Conservation (phyloP, 371 early-diverging fungal genomes). For the Choanephora cucurbitarum region DNA sequence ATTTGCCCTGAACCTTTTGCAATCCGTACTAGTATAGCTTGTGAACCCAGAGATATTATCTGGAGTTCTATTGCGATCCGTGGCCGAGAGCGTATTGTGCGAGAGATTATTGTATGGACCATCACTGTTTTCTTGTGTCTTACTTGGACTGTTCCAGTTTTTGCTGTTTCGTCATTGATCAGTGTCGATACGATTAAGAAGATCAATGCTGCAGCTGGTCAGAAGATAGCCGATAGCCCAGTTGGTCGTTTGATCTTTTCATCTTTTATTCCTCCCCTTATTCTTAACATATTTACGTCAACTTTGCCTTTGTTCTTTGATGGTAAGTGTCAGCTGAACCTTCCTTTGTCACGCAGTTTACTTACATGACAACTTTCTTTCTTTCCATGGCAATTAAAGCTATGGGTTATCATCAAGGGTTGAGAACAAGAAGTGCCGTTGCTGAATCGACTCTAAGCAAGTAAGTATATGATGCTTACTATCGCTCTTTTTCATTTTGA, state of each 20-base stretch:
- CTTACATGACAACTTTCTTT: conserved; percentile 2
- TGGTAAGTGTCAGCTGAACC: conserved; percentile 21
- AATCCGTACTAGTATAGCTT: conserved; percentile 66
- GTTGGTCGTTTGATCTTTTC: conserved; percentile 44
- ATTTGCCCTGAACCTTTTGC: conserved; percentile 66
- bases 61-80: conserved; percentile 65
- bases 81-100: conserved; percentile 43
- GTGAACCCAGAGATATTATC: conserved; percentile 74
- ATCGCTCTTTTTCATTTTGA: neutral
- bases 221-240: conserved; percentile 16
- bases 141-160: conserved; percentile 52
- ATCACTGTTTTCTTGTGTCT: conserved; percentile 40
- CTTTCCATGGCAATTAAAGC: conserved; percentile 19
- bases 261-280: conserved; percentile 55
- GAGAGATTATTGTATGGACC: conserved; percentile 47
- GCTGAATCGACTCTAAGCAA: conserved; percentile 53
- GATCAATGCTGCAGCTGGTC: conserved; percentile 25
- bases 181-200: conserved; percentile 41
- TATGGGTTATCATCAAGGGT: conserved; percentile 44
- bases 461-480: conserved; percentile 15
- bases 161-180: conserved; percentile 48
- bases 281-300: conserved; percentile 54
- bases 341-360: neutral
- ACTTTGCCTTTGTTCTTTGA: conserved; percentile 65
- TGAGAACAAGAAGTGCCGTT: conserved; percentile 43